Conservation (phyloP, 75 land plant genomes). For the Cryptomeria japonica region DNA sequence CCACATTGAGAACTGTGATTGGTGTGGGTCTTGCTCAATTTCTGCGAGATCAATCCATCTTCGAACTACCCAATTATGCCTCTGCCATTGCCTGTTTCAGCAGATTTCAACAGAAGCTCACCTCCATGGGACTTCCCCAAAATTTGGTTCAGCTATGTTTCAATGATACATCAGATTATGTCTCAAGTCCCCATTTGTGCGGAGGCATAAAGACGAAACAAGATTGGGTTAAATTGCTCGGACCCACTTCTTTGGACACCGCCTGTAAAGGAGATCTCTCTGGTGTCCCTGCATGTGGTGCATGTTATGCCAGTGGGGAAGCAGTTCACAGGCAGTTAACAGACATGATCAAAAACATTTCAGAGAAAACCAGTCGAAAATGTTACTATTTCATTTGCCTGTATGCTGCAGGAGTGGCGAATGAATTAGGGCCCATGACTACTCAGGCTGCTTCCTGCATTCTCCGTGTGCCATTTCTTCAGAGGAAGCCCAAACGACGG, state of each 20-base stretch:
- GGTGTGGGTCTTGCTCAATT: background rate
- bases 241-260: background rate
- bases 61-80: background rate
- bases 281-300: background rate
- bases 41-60: background rate
- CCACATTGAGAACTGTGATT: background rate
- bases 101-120: background rate
- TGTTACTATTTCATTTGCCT: conserved; percentile 48
- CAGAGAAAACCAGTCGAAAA: background rate
- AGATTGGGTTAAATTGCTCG: background rate
- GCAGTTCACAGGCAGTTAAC: background rate
- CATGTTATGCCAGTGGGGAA: background rate
- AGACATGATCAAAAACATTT: background rate
- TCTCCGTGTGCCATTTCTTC: conserved; percentile 21
- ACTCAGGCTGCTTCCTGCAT: conserved; percentile 35
- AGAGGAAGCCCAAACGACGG: background rate
- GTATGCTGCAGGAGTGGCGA: conserved; percentile 54
- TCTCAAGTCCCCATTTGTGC: too few species aligned
- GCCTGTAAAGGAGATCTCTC: background rate
- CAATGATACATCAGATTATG: background rate
- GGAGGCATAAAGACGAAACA: background rate
- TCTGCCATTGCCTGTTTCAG: background rate
- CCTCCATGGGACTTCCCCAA: background rate
- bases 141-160: background rate
- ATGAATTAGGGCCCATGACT: conserved; percentile 39